A percentile compares a stretch with the other conserved stretches of the same genome.
Conservation (phyloP, 2,329 filamentous ascomycete species). For the Aspergillus ibericus region DNA sequence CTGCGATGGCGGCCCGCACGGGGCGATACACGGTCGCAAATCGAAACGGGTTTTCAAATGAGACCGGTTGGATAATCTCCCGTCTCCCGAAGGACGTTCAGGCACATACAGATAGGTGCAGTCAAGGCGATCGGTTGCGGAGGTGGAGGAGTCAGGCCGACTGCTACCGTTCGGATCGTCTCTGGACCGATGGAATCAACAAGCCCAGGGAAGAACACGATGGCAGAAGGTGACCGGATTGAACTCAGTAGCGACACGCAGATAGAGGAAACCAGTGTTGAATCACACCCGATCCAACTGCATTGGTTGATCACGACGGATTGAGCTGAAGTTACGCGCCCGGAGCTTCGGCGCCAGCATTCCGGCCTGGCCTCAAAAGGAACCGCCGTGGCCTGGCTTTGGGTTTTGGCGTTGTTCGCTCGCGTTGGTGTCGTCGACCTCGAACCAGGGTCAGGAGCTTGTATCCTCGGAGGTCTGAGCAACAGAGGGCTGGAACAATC, state of each 20-base stretch:
- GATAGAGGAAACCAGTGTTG: background rate
- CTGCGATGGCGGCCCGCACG: background rate
- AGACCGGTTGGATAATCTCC: background rate
- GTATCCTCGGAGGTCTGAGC: background rate
- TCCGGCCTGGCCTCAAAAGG: background rate
- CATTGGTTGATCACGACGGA: background rate
- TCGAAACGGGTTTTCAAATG: background rate
- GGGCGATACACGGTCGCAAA: background rate
- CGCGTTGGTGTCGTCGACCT: background rate
- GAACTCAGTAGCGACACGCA: too few relatives aligned
- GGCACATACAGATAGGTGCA: background rate
- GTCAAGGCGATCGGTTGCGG: background rate
- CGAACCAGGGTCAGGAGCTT: background rate
- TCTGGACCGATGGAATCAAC: background rate
- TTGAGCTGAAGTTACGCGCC: background rate
- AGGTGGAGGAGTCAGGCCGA: background rate
- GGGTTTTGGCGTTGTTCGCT: background rate
- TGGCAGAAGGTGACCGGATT: too few relatives aligned
- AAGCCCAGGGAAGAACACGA: background rate
- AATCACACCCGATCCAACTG: background rate
- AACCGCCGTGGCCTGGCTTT: background rate
- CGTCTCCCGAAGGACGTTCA: background rate
- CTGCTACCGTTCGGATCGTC: background rate
- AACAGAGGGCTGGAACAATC: background rate
- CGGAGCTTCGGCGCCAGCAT: background rate